phyloP scores from a whole-genome alignment of 768 basidiomycete species.

The Pisolithus marmoratus region DNA sequence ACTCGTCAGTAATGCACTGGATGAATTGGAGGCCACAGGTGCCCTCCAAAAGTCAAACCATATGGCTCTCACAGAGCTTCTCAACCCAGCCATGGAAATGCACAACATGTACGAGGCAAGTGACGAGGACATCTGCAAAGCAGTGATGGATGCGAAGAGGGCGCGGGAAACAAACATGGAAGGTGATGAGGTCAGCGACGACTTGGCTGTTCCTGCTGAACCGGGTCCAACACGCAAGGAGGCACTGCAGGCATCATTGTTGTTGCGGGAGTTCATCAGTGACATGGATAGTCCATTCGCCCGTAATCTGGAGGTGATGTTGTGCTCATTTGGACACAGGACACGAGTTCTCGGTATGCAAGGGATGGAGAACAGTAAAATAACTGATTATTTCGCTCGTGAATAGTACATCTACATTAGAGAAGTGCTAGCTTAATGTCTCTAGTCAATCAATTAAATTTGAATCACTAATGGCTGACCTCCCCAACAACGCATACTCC shows the following conservation, averaged over 20 bases:
- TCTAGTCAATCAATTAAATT: background rate
- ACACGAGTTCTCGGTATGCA: slow-evolving; percentile 9
- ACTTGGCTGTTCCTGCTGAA: background rate
- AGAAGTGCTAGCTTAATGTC: background rate
- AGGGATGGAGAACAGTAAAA: background rate
- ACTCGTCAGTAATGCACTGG: background rate
- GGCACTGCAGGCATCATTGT: background rate
- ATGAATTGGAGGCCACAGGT: background rate
- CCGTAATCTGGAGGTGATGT: slow-evolving; percentile 16
- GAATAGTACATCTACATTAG: background rate
- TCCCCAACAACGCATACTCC: slow-evolving; percentile 1
- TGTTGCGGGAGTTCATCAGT: slow-evolving; percentile 13
- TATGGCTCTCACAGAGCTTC: background rate
- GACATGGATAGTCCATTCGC: slow-evolving; percentile 18
- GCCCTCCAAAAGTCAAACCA: background rate
- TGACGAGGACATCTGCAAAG: background rate
- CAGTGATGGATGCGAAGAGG: background rate
- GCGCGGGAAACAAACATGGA: too few species aligned
- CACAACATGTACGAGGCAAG: background rate
- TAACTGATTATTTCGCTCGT: background rate
- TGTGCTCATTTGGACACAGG: slow-evolving; percentile 18
- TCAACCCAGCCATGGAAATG: background rate
- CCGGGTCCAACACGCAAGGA: background rate
- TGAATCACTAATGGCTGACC: background rate
- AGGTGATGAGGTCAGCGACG: too few species aligned